Percentiles rank a stretch among this genome's conserved stretches.
These are phyloP conservation scores for Psilocybe cyanescens DNA, from an alignment of 768 basidiomycete species.

Conservation along the genomic window DNA sequence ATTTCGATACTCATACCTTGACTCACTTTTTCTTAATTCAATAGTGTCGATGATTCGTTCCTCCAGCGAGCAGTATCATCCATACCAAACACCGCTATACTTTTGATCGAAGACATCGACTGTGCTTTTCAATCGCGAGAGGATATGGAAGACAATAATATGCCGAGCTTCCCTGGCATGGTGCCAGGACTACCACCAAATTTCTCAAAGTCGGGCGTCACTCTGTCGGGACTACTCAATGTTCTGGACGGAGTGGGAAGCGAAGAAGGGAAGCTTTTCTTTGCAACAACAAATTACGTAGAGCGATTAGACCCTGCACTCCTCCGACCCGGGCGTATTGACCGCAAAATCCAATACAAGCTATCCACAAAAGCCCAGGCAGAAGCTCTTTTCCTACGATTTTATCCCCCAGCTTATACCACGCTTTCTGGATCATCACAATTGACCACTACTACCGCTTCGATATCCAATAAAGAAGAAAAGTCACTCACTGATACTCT, in stretches of 20 bases:
- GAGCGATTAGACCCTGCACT: conserved; percentile 61
- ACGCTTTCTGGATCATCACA: conserved; percentile 13
- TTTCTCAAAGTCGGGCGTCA: conserved; percentile 38
- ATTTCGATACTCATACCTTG: no score
- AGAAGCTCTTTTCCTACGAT: conserved; percentile 49
- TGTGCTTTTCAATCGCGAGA: conserved; percentile 57
- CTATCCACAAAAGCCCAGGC: conserved; percentile 52
- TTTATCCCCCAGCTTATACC: conserved; percentile 44
- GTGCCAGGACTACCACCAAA: conserved; percentile 13
- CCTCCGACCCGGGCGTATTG: conserved; percentile 60
- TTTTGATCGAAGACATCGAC: conserved; percentile 66
- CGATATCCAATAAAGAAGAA: background rate
- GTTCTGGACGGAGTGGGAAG: conserved; percentile 64
- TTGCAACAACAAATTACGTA: conserved; percentile 47
- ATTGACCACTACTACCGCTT: background rate
- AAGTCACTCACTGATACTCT: background rate
- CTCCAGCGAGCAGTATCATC: conserved; percentile 48
- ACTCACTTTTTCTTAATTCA: conserved; percentile 5
- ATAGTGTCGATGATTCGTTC: conserved; percentile 52
- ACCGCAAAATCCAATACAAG: conserved; percentile 55
- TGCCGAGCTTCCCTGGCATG: background rate
- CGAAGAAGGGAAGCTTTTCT: conserved; percentile 64
- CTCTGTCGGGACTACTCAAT: conserved; percentile 59
- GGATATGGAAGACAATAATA: conserved; percentile 28
- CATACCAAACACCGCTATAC: conserved; percentile 55